Evolutionary conservation across 2,329 filamentous ascomycete species (phyloP), one percentile per base, ranked within the genome.

Genomic region (Leptoxyphium fumago): DNA sequence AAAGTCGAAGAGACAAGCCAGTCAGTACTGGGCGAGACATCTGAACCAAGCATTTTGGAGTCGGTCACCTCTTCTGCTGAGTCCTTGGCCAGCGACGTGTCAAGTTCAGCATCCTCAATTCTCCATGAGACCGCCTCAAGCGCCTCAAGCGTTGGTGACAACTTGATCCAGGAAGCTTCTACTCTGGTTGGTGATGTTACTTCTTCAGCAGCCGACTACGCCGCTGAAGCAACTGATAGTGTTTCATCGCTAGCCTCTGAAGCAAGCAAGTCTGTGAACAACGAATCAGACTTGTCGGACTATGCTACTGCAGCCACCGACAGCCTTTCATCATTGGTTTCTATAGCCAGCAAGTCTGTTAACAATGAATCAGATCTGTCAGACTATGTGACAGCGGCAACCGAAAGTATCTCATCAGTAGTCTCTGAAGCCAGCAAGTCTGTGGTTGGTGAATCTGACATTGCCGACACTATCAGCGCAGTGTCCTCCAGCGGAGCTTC

Each of bases 281-380:
- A 15, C 9, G 32, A 36, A 15, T 36, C 32, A 13, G 32, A 36
- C 15, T 36, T 36, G 9, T 13, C 13, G 3, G 32, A 36, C 32
- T 13, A 15, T 15, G 6, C 21, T 17, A 38, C 38, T 14, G 14
- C 15, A 10, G 29, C 10, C 17, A 18, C 39, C 34, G 71, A 74
- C 44, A 76, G 75, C 11, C 56, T 69, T 5, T 67, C 68, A 2
- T 73, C 21, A 7, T 3, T 26, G 7, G 38, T 38, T 13, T 49
- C 49, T 40, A 43, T 32, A 18, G 53, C 50, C 10, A 46, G 43
- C 29, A 46, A 50, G 30, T 13, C 32, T 36, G 32, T 36, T 3
- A 36, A 36, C 32, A 3, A 36, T 13, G 32, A 36, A 36, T 36
- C 32, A 15, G 32, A 36, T 9, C 9, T 36, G 5, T 13, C 32